These are phyloP conservation scores for Coprinopsis marcescibilis DNA, from an alignment of 768 basidiomycete species.

Conservation along the genomic window DNA sequence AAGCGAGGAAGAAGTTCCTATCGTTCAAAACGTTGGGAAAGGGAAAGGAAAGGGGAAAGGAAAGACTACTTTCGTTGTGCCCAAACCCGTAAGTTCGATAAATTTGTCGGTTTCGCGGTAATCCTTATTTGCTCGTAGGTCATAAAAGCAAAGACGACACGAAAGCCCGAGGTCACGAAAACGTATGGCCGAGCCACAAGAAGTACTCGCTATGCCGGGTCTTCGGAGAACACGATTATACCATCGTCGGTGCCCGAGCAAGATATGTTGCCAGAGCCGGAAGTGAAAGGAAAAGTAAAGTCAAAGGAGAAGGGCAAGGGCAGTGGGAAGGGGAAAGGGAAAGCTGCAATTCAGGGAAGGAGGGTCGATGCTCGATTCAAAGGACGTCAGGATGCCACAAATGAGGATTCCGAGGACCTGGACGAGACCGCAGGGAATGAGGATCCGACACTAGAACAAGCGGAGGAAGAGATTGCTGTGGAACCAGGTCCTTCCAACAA, in stretches of 20 bases:
- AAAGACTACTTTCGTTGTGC: too few species aligned
- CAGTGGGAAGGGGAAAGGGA: neutral
- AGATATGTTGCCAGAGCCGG: slow-evolving; percentile 25
- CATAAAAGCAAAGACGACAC: neutral
- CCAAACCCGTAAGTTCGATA: too few species aligned
- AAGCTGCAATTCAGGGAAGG: too few species aligned
- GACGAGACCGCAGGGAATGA: slow-evolving; percentile 1
- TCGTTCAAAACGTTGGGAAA: slow-evolving; percentile 23
- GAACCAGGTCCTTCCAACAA: neutral
- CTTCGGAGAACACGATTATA: slow-evolving; percentile 34
- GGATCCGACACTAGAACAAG: neutral
- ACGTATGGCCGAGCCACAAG: neutral
- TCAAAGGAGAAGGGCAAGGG: slow-evolving; percentile 4
- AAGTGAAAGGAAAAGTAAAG: too few species aligned
- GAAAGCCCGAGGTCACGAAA: neutral
- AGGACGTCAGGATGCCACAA: neutral
- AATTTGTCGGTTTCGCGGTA: too few species aligned
- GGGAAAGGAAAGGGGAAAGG: slow-evolving; percentile 10
- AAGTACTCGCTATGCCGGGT: slow-evolving; percentile 12
- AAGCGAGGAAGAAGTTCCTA: slow-evolving; percentile 31
- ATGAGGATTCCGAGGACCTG: slow-evolving; percentile 6
- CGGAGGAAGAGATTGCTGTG: neutral
- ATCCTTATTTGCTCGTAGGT: neutral
- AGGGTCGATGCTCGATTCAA: neutral
- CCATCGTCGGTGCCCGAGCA: slow-evolving; percentile 61